Evolutionary conservation across 495 filamentous ascomycete species (phyloP), one percentile per base, ranked within the genome.

Genomic region (Annulohypoxylon moriforme): DNA sequence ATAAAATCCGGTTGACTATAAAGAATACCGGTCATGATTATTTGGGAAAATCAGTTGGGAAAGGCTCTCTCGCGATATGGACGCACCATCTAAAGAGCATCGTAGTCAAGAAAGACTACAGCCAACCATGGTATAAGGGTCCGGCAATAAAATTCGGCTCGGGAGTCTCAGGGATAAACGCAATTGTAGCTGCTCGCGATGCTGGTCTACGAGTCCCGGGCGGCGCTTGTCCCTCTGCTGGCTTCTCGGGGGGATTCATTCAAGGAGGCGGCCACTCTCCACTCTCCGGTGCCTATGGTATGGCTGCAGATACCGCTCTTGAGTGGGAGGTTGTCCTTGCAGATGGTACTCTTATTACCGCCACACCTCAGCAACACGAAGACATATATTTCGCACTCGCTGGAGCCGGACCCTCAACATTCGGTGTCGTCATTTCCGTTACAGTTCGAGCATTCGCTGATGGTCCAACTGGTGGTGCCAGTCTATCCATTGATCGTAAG

Each of bases 21-120:
- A 77, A 78, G 62, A 84, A 85, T 60, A 84, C 82, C 0, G 81
- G 81, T 42, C 82, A 85, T 65, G 82, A 84, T 47, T 78, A 80
- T 65, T 57, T 76, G 38, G 82, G 80, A 2, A 77, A 74, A 31
- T 78, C 77, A n/a, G 69, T 78, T 11, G 86, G 85, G 33, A 79
- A 81, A 18, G 84, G 83, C 38, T 77, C 83, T 8, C 71, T 88
- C 10, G 75, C 74, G 13, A 0, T 46, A 9, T 46, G 42, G 42
- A 46, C 42, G 42, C 42, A 46, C 42, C n/a, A 46, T n/a, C n/a
- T 46, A n/a, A 20, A 46, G 3, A 20, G 16, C 9, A 46, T 46
- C 5, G 6, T 6, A 8, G n/a, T 46, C 7, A 18, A 18, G 14
- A 33, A 33, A 33, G 16, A 46, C 42, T 46, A 46, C 42, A 20